A percentile compares a stretch with the other conserved stretches of the same genome.
These are phyloP conservation scores for Stentor coeruleus DNA, from an alignment of 73 alveolate species.

Conservation along the genomic window DNA sequence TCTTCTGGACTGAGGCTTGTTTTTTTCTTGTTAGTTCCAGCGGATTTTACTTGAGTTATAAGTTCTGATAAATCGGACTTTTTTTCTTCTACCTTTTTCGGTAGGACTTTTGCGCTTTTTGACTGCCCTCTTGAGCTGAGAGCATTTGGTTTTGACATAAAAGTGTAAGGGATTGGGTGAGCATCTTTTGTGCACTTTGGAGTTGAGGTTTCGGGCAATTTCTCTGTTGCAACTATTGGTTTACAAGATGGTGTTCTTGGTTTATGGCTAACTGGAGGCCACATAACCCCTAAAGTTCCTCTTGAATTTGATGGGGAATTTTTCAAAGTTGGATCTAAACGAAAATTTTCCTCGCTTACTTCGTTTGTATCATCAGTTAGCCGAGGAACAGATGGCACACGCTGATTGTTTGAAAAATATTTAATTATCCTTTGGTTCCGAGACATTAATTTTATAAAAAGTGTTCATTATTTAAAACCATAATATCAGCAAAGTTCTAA, in stretches of 20 bases:
- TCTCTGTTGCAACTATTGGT: neutral
- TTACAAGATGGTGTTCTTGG: neutral
- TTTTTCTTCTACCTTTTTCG: neutral
- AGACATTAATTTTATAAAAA: too few relatives aligned
- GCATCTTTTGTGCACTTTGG: slow-evolving; percentile 9
- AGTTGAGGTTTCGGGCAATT: neutral
- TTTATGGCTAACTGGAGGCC: slow-evolving; percentile 8
- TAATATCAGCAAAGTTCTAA: too few relatives aligned
- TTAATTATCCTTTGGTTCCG: too few relatives aligned
- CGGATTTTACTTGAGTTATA: neutral
- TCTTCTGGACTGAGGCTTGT: neutral
- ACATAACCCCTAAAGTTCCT: neutral
- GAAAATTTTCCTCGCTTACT: too few relatives aligned
- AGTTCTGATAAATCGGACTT: neutral
- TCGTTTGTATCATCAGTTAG: too few relatives aligned
- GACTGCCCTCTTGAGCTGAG: neutral
- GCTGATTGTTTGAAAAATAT: too few relatives aligned
- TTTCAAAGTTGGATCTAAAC: too few relatives aligned
- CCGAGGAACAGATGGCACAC: too few relatives aligned
- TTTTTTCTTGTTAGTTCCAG: neutral
- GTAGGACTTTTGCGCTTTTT: slow-evolving; percentile 9
- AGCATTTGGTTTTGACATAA: neutral
- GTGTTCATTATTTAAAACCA: too few relatives aligned
- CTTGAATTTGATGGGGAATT: neutral
- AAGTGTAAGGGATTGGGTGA: neutral